A percentile compares a stretch with the other conserved stretches of the same genome.
These are phyloP conservation scores for Malus hybrid DNA, from an alignment of 331 rosid genomes.

Conservation along the genomic window DNA sequence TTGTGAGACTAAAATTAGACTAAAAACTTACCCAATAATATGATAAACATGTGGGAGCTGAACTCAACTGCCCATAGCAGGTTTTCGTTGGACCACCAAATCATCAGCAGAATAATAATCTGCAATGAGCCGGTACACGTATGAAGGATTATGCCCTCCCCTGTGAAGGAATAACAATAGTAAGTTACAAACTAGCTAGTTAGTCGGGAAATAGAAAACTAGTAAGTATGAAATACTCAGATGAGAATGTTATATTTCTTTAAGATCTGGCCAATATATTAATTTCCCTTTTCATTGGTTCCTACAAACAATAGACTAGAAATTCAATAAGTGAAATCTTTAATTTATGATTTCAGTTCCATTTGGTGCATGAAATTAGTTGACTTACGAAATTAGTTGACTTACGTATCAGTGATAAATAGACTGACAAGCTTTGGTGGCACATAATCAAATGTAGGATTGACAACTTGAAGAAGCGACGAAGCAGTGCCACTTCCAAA, in stretches of 20 bases:
- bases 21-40: conserved; percentile 26
- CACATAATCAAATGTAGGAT: conserved; percentile 87
- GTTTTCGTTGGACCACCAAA: conserved; percentile 67
- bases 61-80: conserved; percentile 43
- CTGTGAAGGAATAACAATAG: conserved; percentile 37
- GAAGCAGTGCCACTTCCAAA: conserved; percentile 64
- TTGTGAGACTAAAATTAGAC: not conserved
- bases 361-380: conserved; percentile 2
- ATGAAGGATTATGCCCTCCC: conserved; percentile 93
- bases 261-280: not conserved
- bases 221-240: not conserved
- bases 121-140: conserved; percentile 87
- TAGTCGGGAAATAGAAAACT: not conserved
- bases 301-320: not conserved
- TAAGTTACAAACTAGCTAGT: conserved; percentile 9
- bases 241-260: no score
- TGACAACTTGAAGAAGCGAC: conserved; percentile 70
- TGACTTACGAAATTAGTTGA: conserved; percentile 57
- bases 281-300: no score
- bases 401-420: conserved; percentile 95
- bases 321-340: not conserved
- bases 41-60: conserved; percentile 25
- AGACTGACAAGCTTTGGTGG: conserved; percentile 86
- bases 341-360: not conserved
- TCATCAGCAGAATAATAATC: conserved; percentile 96